phyloP scores from a whole-genome alignment of 768 basidiomycete genomes.

The Sporobolomyces roseus region DNA sequence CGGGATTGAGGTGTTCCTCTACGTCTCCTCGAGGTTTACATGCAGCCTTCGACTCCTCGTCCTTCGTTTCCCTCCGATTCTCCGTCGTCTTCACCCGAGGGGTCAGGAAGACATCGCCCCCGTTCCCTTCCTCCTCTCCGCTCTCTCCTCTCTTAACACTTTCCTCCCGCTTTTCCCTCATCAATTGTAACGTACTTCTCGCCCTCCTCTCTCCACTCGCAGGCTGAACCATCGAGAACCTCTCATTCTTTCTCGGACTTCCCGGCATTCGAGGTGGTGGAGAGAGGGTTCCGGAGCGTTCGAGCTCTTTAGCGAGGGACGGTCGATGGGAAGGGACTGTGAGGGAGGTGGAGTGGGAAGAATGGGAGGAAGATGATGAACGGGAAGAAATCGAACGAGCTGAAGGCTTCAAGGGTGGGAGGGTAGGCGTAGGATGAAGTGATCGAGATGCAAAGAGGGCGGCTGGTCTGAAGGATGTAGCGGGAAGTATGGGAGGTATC shows the following conservation, averaged over 20 bases:
- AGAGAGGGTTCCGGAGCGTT: not conserved
- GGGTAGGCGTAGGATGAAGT: not conserved
- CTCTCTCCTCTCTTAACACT: not conserved
- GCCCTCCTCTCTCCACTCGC: too few relatives aligned
- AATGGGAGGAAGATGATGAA: not conserved
- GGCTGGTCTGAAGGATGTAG: not conserved
- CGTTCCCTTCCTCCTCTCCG: not conserved
- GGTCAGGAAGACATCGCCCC: conserved; percentile 4
- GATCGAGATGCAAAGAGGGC: conserved; percentile 5
- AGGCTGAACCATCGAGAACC: not conserved
- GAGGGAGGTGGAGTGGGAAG: not conserved
- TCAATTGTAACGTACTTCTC: conserved; percentile 19
- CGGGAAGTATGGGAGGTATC: not conserved
- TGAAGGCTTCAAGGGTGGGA: not conserved
- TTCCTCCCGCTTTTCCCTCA: not conserved
- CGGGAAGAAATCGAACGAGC: not conserved
- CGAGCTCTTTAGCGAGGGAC: conserved; percentile 1
- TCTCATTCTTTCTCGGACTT: conserved; percentile 3
- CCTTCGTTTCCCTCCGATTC: too few relatives aligned
- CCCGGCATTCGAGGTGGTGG: conserved; percentile 8
- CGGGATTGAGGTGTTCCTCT: too few relatives aligned
- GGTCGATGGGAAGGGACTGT: not conserved
- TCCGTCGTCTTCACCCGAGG: not conserved
- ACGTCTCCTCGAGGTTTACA: too few relatives aligned
- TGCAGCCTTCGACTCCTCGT: too few relatives aligned